Conservation (phyloP, 495 filamentous ascomycete species). For the Parathielavia hyrcaniae region DNA sequence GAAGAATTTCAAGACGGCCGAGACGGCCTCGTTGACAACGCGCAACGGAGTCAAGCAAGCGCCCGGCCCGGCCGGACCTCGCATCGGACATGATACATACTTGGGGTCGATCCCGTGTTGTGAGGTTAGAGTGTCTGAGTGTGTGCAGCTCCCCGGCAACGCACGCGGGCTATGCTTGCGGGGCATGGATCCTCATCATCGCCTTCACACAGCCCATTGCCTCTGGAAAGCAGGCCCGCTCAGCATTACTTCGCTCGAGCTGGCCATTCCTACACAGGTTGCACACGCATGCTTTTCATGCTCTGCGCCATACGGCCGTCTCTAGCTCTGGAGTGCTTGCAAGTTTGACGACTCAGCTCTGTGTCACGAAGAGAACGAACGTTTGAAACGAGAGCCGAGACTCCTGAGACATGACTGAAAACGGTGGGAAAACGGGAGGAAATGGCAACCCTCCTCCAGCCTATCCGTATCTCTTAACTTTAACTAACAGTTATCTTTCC, state of each 20-base stretch:
- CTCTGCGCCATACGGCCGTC: too few species aligned
- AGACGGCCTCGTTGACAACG: neutral
- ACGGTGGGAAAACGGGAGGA: too few species aligned
- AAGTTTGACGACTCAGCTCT: too few species aligned
- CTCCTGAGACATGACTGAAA: too few species aligned
- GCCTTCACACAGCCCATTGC: conserved; percentile 8
- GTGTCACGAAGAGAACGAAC: too few species aligned
- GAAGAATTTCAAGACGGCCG: neutral
- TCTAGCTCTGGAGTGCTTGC: too few species aligned
- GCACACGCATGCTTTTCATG: too few species aligned
- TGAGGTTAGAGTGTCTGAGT: neutral
- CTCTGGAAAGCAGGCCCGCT: neutral
- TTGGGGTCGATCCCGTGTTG: conserved; percentile 9
- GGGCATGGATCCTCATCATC: neutral
- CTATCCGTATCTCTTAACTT: too few species aligned
- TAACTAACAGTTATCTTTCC: too few species aligned
- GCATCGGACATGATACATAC: conserved; percentile 7
- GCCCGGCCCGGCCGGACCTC: neutral
- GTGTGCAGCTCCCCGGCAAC: conserved; percentile 8
- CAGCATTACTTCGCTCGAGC: neutral
- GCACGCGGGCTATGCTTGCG: conserved; percentile 6
- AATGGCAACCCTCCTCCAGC: too few species aligned
- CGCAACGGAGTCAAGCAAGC: neutral
- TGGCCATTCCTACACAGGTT: too few species aligned
- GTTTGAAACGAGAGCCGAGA: too few species aligned